Base-by-base conservation (phyloP, 164 flowering plant species). In the Chimonanthus praecox region DNA sequence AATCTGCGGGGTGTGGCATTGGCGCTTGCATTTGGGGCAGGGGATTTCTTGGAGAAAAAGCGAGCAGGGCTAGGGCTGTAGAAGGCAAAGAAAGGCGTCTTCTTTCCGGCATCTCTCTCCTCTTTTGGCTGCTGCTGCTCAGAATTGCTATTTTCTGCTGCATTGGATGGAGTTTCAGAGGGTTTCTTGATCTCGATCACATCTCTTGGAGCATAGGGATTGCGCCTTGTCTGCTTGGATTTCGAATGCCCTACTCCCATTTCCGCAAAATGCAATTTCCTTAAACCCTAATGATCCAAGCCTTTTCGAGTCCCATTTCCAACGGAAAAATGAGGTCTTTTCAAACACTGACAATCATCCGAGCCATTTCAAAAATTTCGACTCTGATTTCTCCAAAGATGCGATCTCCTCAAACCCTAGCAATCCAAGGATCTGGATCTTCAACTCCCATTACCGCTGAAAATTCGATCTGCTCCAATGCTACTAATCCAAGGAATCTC, bases 51-150 rank as follows among this genome's bases (percentile, higher is more conserved):
- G 9, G 86, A 81, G 78, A 90, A 90, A 60, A 88, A 75, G 76
- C 83, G 89, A 44, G 89, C 89, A 4, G 92, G 93, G 72, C 92
- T 90, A 9, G 92, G 94, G 73, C 90, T 90, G 83, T 88, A 89
- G 63, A 89, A 89, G 0, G 90, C 87, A 65, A 90, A 88, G 50
- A 88, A 85, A 9, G 91, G 94, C 7, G 97, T 88, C 18, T 78
- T 82, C 78, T 88, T 86, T 11, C 68, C 82, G 16, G 70, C 68
- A 45, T 82, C 83, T 15, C 44, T 68, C 2, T 76, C 82, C 9
- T 75, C 6, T 74, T 71, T n/a, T 16, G 64, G 68, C 68, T 66
- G 71, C 11, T 21, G 43, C 43, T 68, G 67, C 10, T 63, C 66
- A 5, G 49, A 18, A 16, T 21, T 60, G 7, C 63, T 69, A 13